A percentile compares a stretch with the other conserved stretches of the same genome.
Conservation (phyloP, 1,139 yeast genomes). For the Debaryomyces nepalensis region DNA sequence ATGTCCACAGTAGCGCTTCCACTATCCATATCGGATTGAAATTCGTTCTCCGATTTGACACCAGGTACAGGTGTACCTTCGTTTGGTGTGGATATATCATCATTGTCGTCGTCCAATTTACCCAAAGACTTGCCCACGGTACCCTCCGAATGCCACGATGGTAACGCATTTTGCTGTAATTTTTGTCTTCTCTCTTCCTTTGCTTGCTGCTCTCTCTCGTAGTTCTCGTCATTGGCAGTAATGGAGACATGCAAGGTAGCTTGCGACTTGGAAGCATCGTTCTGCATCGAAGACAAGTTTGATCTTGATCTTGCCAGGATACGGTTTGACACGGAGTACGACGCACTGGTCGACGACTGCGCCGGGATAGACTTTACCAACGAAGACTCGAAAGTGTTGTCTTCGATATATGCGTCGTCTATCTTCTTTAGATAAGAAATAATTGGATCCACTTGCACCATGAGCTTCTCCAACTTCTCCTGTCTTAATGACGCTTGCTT, state of each 20-base stretch:
- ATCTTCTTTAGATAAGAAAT: slow-evolving; percentile 81
- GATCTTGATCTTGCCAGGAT: slow-evolving; percentile 35
- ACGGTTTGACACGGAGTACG: slow-evolving; percentile 55
- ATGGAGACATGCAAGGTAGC: slow-evolving; percentile 89
- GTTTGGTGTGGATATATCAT: slow-evolving; percentile 14
- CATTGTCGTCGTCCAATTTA: slow-evolving; percentile 49
- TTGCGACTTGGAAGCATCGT: slow-evolving; percentile 52
- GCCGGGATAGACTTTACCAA: slow-evolving; percentile 84
- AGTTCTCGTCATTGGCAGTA: slow-evolving; percentile 86
- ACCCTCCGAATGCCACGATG: slow-evolving; percentile 93
- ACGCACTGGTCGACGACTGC: slow-evolving; percentile 67
- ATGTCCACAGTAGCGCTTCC: slow-evolving; percentile 15
- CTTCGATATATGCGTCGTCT: slow-evolving; percentile 85
- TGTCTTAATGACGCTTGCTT: slow-evolving; percentile 83
- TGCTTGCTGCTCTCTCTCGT: slow-evolving; percentile 65
- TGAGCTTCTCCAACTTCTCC: slow-evolving; percentile 77
- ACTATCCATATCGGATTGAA: slow-evolving; percentile 10
- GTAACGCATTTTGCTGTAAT: slow-evolving; percentile 90
- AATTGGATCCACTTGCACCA: slow-evolving; percentile 89
- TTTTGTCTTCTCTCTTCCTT: slow-evolving; percentile 72
- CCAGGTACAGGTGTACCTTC: slow-evolving; percentile 25
- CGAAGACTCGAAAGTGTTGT: slow-evolving; percentile 84
- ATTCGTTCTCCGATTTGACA: slow-evolving; percentile 16
- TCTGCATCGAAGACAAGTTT: slow-evolving; percentile 36
- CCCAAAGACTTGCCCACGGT: slow-evolving; percentile 75